Evolutionary conservation across 177 flowering plant genomes (phyloP).

Genomic region (Tripterygium wilfordii): DNA sequence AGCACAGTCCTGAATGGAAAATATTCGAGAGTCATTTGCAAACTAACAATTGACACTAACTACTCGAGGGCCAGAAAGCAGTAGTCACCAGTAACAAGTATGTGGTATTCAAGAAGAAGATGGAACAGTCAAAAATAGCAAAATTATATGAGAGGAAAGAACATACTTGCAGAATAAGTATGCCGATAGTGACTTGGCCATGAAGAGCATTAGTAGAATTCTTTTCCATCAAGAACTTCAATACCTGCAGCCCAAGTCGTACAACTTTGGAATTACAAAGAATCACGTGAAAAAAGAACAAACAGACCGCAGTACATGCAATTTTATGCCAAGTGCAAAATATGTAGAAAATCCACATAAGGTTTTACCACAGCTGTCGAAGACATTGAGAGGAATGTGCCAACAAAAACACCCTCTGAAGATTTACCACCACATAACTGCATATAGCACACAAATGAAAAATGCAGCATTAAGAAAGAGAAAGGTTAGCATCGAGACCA

Average conservation of each 20-base stretch:
- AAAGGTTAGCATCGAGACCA: background rate
- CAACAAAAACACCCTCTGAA: conserved; percentile 91
- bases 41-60: background rate
- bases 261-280: background rate
- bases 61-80: conserved; percentile 9
- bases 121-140: too few species aligned
- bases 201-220: conserved; percentile 71
- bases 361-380: conserved; percentile 88
- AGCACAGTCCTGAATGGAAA: conserved; percentile 74
- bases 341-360: background rate
- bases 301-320: background rate
- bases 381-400: conserved; percentile 85
- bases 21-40: background rate
- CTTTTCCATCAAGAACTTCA: conserved; percentile 88
- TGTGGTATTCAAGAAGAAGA: too few species aligned
- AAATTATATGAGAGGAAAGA: conserved; percentile 68
- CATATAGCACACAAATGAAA: conserved; percentile 16
- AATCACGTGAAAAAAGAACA: background rate
- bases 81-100: conserved; percentile 64
- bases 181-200: conserved; percentile 87
- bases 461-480: conserved; percentile 1
- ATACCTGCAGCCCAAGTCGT: conserved; percentile 40
- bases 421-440: conserved; percentile 91
- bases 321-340: background rate
- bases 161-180: conserved; percentile 80